Percentiles rank a stretch among this genome's conserved stretches.
phyloP scores from a whole-genome alignment of 108 stramenopile species.

The Cylindrotheca fusiformis region DNA sequence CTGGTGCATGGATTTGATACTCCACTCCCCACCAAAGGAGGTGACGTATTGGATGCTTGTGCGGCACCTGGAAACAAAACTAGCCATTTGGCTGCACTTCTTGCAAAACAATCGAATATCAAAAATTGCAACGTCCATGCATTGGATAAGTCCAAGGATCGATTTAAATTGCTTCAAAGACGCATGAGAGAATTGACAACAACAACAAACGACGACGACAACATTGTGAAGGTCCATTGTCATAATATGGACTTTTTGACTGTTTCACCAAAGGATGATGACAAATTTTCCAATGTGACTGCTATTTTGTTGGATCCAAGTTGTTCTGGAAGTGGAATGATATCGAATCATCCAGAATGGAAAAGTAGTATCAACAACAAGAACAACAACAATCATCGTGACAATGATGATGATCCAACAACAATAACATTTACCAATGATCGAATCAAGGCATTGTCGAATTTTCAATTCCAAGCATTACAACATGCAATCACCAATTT shows the following conservation, averaged over 20 bases:
- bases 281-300: slow-evolving; percentile 46
- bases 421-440: slow-evolving; percentile 11
- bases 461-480: slow-evolving; percentile 90
- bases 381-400: too few relatives aligned
- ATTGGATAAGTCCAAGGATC: slow-evolving; percentile 80
- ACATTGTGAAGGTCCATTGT: slow-evolving; percentile 13
- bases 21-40: slow-evolving; percentile 15
- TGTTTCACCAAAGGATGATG: slow-evolving; percentile 17
- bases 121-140: slow-evolving; percentile 65
- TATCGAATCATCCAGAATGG: slow-evolving; percentile 21
- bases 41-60: slow-evolving; percentile 93
- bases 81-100: slow-evolving; percentile 91
- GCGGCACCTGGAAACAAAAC: slow-evolving; percentile 99
- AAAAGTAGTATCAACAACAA: slow-evolving; percentile 13
- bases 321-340: slow-evolving; percentile 97
- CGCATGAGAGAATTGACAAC: slow-evolving; percentile 57
- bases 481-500: slow-evolving; percentile 85
- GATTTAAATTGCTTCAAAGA: slow-evolving; percentile 67
- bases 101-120: slow-evolving; percentile 22
- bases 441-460: slow-evolving; percentile 71
- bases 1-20: slow-evolving; percentile 61
- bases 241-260: slow-evolving; percentile 86
- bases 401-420: background rate
- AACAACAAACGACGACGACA: background rate
- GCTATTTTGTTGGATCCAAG: slow-evolving; percentile 97